Evolutionary conservation across 805 yeast species (phyloP).

Genomic region (Scheffersomyces ergatensis): DNA sequence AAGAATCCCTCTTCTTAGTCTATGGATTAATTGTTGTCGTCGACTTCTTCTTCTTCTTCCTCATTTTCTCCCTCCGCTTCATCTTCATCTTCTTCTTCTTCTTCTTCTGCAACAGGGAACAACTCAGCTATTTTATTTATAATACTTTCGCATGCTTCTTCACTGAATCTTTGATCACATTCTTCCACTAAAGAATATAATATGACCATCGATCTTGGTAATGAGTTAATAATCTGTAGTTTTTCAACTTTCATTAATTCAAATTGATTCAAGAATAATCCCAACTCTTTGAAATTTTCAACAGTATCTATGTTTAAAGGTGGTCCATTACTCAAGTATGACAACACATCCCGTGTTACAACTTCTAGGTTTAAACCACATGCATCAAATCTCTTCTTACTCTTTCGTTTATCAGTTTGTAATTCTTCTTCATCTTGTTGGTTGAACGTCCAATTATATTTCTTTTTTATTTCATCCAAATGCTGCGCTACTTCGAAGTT

Average conservation of each 20-base stretch:
- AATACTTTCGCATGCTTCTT: constrained; percentile 60
- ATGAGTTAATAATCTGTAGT: constrained; percentile 75
- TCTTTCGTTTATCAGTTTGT: constrained; percentile 20
- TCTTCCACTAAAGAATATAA: constrained; percentile 84
- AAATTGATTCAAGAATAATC: constrained; percentile 46
- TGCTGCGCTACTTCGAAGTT: constrained; percentile 65
- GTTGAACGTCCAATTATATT: constrained; percentile 45
- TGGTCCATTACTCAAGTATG: constrained; percentile 34
- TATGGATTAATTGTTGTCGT: no score
- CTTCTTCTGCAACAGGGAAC: constrained; percentile 45
- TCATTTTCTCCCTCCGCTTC: constrained; percentile 18
- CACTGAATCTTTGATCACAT: constrained; percentile 82
- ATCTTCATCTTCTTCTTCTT: constrained; percentile 22
- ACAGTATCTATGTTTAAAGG: constrained; percentile 17
- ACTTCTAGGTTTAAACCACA: constrained; percentile 49
- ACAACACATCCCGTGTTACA: constrained; percentile 45
- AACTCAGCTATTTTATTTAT: constrained; percentile 52
- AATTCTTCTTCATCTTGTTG: constrained; percentile 27
- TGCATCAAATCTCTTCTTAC: constrained; percentile 29
- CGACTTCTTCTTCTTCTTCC: no score
- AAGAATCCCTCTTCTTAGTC: no score
- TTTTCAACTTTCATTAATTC: constrained; percentile 78
- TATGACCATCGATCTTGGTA: constrained; percentile 79
- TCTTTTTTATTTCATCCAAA: constrained; percentile 45
- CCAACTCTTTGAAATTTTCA: constrained; percentile 32